Conservation (phyloP, 129 eudicot species). For the Chrysanthemum lavandulifolium region DNA sequence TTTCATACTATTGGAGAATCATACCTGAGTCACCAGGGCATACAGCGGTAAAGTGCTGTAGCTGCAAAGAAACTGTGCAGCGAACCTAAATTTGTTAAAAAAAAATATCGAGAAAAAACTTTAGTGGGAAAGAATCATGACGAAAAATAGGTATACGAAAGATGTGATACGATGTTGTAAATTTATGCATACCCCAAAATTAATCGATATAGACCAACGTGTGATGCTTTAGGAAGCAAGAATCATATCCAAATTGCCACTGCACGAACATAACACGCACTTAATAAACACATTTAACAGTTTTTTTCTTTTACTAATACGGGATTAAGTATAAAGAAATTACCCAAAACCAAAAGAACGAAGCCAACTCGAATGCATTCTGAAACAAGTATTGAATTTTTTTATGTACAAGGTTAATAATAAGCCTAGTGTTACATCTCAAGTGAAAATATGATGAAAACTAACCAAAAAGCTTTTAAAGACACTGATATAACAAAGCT, state of each 20-base stretch:
- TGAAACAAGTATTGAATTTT: constrained; percentile 29
- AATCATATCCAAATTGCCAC: constrained; percentile 86
- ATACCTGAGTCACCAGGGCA: constrained; percentile 86
- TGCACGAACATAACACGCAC: constrained; percentile 27
- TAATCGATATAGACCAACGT: constrained; percentile 59
- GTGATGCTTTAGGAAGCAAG: constrained; percentile 72
- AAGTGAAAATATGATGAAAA: neutral
- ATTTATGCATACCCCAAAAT: constrained; percentile 48
- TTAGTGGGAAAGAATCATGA: neutral
- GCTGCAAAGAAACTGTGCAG: constrained; percentile 76
- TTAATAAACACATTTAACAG: neutral
- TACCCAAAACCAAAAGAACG: constrained; percentile 95
- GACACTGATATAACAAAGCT: neutral
- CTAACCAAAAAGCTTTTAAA: neutral
- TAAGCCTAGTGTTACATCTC: too few relatives aligned
- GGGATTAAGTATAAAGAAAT: constrained; percentile 8
- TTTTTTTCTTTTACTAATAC: neutral
- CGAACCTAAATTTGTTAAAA: constrained; percentile 51
- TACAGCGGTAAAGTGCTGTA: constrained; percentile 80
- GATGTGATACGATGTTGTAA: neutral
- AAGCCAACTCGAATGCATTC: constrained; percentile 88
- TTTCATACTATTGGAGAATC: neutral
- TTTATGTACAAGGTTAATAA: too few relatives aligned
- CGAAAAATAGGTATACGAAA: neutral
- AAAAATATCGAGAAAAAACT: neutral